Conservation (phyloP, 176 grass and related monocot genomes). For the Zea mays region DNA sequence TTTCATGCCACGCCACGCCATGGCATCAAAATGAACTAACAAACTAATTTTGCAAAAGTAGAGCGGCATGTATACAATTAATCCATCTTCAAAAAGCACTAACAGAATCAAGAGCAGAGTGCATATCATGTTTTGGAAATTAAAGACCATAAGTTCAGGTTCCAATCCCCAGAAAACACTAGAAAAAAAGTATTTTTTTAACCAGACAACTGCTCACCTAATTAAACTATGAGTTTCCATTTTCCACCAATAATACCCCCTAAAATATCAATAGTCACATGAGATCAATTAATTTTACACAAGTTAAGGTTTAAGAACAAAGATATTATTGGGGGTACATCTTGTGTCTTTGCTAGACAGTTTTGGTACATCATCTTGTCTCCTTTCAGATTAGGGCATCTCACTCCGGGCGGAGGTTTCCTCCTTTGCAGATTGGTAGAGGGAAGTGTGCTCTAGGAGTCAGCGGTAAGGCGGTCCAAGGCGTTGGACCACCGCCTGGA, state of each 20-base stretch:
- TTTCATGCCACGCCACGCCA: no score
- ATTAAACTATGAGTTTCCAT: slow-evolving; percentile 15
- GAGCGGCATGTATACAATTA: no score
- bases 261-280: not conserved
- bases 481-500: no score
- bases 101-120: not conserved
- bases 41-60: no score
- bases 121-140: not conserved
- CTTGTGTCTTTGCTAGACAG: no score
- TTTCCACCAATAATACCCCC: not conserved
- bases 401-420: no score
- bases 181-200: not conserved
- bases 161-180: not conserved
- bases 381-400: no score
- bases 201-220: not conserved
- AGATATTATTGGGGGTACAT: not conserved
- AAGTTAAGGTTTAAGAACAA: not conserved
- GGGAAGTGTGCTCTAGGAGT: no score
- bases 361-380: no score
- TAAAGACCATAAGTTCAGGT: not conserved
- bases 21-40: no score
- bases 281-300: not conserved
- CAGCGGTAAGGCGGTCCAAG: no score
- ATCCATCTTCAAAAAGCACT: not conserved
- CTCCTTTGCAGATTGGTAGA: no score